Base-by-base conservation (phyloP, 192 early-diverging fungal species). In the Rhizophlyctis rosea region DNA sequence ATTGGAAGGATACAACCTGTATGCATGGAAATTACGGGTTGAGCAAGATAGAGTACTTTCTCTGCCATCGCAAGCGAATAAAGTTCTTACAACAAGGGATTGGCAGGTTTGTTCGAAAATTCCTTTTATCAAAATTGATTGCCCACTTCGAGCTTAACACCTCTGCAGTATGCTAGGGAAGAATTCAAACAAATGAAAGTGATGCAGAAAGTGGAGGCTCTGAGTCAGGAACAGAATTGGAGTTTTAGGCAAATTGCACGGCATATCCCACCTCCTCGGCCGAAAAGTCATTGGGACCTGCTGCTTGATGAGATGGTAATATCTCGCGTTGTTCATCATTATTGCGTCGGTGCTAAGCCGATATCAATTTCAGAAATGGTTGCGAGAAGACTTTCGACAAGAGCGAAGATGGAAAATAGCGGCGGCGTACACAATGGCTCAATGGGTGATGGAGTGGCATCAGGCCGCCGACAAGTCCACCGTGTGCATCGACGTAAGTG, bases 361-460 rank as follows among this genome's bases (percentile, higher is more conserved):
- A 34, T 33, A n/a, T 70, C 21, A 36, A 63, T 65, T 16, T 0
- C 39, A 90, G 87, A 79, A 80, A 75, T 94, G 91, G 92, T 75
- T 86, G 67, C 75, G 78, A 25, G 85, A 80, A 28, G 92, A 94
- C 60, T 93, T 90, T 71, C 82, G 82, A 54, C 84, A 93, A 57
- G 92, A 94, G 63, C 71, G 85, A 36, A 81, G 79, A 36, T 91
- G 89, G 90, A 94, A 94, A 70, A 86, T 88, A 30, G 86, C 82
- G 5, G 77, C 72, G 14, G 88, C 91, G 0, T 88, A 74, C 61
- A 80, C 71, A 35, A 51, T 93, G 0, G 82, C 85, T 0, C 71
- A 73, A 36, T 81, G 80, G 67, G 72, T 90, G 5, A 74, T 86
- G 77, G 90, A 88, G 36, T 94, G 88, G 87, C 90, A 92, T 78